A percentile compares a stretch with the other conserved stretches of the same genome.
Evolutionary conservation across 2,329 filamentous ascomycete species (phyloP).

Genomic region (Escovopsis sp.): DNA sequence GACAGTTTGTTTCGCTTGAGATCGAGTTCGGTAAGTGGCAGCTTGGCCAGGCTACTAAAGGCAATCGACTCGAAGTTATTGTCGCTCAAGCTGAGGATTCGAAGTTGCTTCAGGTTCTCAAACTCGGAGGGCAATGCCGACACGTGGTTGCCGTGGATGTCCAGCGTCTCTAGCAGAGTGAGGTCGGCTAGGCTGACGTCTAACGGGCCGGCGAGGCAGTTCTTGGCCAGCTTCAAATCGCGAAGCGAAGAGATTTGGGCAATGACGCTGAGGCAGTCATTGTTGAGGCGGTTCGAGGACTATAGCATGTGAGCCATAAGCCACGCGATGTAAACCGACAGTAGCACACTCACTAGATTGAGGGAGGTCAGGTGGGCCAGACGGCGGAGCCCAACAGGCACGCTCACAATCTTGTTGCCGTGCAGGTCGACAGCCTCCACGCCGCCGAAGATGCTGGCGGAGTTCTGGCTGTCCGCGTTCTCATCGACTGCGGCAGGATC

Average conservation of each 20-base stretch:
- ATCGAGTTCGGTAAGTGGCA: slow-evolving; percentile 60
- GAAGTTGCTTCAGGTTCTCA: slow-evolving; percentile 51
- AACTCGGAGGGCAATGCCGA: slow-evolving; percentile 54
- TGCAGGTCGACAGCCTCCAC: slow-evolving; percentile 75
- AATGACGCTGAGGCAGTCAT: slow-evolving; percentile 57
- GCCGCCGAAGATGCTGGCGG: slow-evolving; percentile 65
- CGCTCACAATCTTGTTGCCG: slow-evolving; percentile 57
- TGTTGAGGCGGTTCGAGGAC: slow-evolving; percentile 70
- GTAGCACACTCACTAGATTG: slow-evolving; percentile 50
- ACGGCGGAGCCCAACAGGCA: slow-evolving; percentile 63
- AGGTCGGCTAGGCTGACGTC: slow-evolving; percentile 49
- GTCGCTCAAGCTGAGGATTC: slow-evolving; percentile 63
- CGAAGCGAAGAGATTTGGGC: slow-evolving; percentile 56
- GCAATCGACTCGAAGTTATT: slow-evolving; percentile 63
- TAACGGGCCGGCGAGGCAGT: slow-evolving; percentile 55
- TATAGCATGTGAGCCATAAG: slow-evolving; percentile 19
- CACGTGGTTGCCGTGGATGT: slow-evolving; percentile 69
- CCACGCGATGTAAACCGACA: not conserved
- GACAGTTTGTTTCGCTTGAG: slow-evolving; percentile 65
- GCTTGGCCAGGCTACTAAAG: slow-evolving; percentile 49
- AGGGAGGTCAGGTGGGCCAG: slow-evolving; percentile 63
- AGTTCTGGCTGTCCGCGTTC: slow-evolving; percentile 41
- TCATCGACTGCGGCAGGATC: slow-evolving; percentile 41
- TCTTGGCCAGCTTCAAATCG: slow-evolving; percentile 71
- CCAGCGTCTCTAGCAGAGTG: slow-evolving; percentile 59